Conservation (phyloP, 2,329 filamentous ascomycete species). For the Aspergillus fructus region DNA sequence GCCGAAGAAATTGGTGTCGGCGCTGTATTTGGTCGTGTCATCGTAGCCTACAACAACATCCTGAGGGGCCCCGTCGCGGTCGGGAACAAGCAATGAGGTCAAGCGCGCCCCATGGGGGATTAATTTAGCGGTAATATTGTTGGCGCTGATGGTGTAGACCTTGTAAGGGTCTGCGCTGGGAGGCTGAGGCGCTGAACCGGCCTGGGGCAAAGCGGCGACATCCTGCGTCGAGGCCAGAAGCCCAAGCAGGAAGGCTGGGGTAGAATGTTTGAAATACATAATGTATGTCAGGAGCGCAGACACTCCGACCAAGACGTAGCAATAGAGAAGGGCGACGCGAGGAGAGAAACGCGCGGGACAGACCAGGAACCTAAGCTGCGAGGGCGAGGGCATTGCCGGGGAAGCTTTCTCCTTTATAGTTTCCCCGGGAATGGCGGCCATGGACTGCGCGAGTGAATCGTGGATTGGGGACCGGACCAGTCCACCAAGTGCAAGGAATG, state of each 20-base stretch:
- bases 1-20: slow-evolving; percentile 50
- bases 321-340: slow-evolving; percentile 30
- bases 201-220: slow-evolving; percentile 10
- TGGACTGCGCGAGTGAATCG: not conserved
- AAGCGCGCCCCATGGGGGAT: slow-evolving; percentile 51
- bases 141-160: slow-evolving; percentile 46
- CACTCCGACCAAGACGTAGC: slow-evolving; percentile 30
- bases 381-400: slow-evolving; percentile 13
- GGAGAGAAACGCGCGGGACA: slow-evolving; percentile 29
- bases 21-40: slow-evolving; percentile 45
- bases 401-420: slow-evolving; percentile 16
- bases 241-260: slow-evolving; percentile 33
- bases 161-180: slow-evolving; percentile 35
- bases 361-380: slow-evolving; percentile 26
- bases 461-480: not conserved
- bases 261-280: slow-evolving; percentile 38
- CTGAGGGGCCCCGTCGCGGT: slow-evolving; percentile 49
- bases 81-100: slow-evolving; percentile 50
- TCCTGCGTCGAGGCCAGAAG: slow-evolving; percentile 29
- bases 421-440: not conserved
- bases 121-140: slow-evolving; percentile 49
- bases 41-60: slow-evolving; percentile 55
- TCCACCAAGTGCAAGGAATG: not conserved
- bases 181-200: not conserved
- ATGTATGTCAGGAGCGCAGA: slow-evolving; percentile 29